phyloP scores from a whole-genome alignment of 148 eudicot species.

The Cornus controversa region DNA sequence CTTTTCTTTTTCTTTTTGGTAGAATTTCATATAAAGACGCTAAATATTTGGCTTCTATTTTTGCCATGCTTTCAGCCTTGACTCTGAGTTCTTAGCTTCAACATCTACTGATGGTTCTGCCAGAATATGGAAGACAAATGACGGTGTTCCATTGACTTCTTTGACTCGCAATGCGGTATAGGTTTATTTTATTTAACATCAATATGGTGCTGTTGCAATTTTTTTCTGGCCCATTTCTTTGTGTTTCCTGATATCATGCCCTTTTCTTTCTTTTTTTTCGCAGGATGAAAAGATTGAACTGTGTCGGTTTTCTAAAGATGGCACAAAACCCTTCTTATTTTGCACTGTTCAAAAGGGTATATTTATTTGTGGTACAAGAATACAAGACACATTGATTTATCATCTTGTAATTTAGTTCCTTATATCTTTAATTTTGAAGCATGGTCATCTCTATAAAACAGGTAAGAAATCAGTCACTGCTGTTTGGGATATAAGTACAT shows the following conservation, averaged over 20 bases:
- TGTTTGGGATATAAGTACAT: slow-evolving; percentile 95
- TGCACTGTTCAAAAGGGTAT: slow-evolving; percentile 79
- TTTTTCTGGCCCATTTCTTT: slow-evolving; percentile 15
- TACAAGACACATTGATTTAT: background rate
- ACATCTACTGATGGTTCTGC: slow-evolving; percentile 95
- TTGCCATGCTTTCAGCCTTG: slow-evolving; percentile 55
- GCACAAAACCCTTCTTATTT: slow-evolving; percentile 94
- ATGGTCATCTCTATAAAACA: slow-evolving; percentile 21
- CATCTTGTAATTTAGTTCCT: background rate
- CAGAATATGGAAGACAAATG: slow-evolving; percentile 90
- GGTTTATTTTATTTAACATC: background rate
- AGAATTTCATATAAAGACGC: no score
- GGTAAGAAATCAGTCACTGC: slow-evolving; percentile 61
- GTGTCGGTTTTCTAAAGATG: slow-evolving; percentile 96
- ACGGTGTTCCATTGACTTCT: slow-evolving; percentile 77
- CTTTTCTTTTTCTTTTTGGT: no score
- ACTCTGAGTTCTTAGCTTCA: slow-evolving; percentile 95
- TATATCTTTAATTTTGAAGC: background rate
- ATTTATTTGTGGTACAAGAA: background rate
- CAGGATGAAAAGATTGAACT: slow-evolving; percentile 91
- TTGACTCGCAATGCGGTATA: slow-evolving; percentile 70
- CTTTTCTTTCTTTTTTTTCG: slow-evolving; percentile 4
- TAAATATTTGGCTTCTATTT: background rate
- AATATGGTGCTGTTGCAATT: background rate
- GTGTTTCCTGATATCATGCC: slow-evolving; percentile 11